Conservation (phyloP, 2,329 filamentous ascomycete species). For the Cordyceps militaris region DNA sequence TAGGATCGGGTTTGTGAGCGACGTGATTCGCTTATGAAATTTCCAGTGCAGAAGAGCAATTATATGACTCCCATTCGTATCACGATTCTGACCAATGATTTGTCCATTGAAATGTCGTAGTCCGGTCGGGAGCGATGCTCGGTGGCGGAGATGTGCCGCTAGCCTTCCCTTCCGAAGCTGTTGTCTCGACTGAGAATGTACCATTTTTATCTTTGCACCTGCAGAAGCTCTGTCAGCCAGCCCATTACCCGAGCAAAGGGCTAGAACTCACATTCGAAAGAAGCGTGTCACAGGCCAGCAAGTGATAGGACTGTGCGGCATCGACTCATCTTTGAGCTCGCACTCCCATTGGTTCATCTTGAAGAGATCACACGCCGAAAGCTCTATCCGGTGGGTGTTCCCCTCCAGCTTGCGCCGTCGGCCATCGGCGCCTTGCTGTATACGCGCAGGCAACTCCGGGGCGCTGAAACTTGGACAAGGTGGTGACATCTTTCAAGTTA, state of each 20-base stretch:
- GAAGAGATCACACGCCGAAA: slow-evolving; percentile 49
- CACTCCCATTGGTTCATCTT: slow-evolving; percentile 57
- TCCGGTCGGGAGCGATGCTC: not conserved
- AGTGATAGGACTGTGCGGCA: slow-evolving; percentile 38
- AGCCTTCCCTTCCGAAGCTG: slow-evolving; percentile 47
- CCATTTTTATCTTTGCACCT: slow-evolving; percentile 54
- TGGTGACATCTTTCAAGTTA: slow-evolving; percentile 44
- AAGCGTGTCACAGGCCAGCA: slow-evolving; percentile 53
- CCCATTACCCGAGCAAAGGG: not conserved
- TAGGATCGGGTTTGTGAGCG: not conserved
- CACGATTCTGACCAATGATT: slow-evolving; percentile 27
- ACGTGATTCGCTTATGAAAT: not conserved
- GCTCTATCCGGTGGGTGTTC: slow-evolving; percentile 36
- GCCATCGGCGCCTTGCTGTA: slow-evolving; percentile 42
- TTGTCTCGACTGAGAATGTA: slow-evolving; percentile 56
- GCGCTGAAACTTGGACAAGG: slow-evolving; percentile 49
- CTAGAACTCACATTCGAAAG: slow-evolving; percentile 48
- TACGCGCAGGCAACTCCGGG: slow-evolving; percentile 39
- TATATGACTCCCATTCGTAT: not conserved
- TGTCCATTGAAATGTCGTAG: slow-evolving; percentile 21
- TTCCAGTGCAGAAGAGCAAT: not conserved
- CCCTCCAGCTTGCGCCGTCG: slow-evolving; percentile 45
- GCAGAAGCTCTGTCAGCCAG: slow-evolving; percentile 15
- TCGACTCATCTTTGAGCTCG: slow-evolving; percentile 41
- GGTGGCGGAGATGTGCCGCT: not conserved